phyloP scores from a whole-genome alignment of 2,329 filamentous ascomycete species.

The Cordyceps pruinosa region DNA sequence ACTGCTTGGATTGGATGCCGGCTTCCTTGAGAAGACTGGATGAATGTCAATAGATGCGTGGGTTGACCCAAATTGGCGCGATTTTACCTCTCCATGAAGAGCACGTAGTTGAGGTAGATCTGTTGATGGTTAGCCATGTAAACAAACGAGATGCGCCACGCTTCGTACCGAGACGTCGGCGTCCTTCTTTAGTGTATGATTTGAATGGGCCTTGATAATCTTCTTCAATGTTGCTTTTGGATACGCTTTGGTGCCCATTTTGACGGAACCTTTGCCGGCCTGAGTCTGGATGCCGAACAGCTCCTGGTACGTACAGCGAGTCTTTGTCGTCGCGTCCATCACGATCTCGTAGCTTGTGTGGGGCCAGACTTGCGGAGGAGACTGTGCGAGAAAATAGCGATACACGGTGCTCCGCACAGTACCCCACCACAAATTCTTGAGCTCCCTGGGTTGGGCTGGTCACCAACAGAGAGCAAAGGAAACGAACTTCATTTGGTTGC shows the following conservation, averaged over 20 bases:
- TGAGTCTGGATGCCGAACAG: not conserved
- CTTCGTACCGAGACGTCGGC: conserved; percentile 69
- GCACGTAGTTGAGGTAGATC: conserved; percentile 79
- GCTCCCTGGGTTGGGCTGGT: not conserved
- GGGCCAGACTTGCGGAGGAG: not conserved
- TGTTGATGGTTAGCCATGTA: conserved; percentile 32
- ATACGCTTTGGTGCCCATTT: conserved; percentile 62
- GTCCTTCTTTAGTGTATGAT: conserved; percentile 74
- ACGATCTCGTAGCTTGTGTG: conserved; percentile 8
- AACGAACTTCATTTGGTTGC: not conserved
- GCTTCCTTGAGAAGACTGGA: conserved; percentile 71
- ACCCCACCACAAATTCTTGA: conserved; percentile 12
- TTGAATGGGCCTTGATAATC: conserved; percentile 83
- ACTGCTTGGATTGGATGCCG: conserved; percentile 65
- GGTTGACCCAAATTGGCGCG: not conserved
- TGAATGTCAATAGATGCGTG: not conserved
- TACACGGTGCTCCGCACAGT: conserved; percentile 3
- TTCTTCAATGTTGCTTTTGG: conserved; percentile 80
- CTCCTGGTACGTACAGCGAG: no score
- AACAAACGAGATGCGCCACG: conserved; percentile 16
- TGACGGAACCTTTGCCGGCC: not conserved
- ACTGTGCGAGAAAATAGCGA: not conserved
- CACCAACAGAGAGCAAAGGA: not conserved
- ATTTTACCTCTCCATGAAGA: conserved; percentile 64
- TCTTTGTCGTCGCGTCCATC: not conserved